These are phyloP conservation scores for Entelexis paramagnoliae DNA, from an alignment of 1,139 yeast genomes.

Conservation along the genomic window DNA sequence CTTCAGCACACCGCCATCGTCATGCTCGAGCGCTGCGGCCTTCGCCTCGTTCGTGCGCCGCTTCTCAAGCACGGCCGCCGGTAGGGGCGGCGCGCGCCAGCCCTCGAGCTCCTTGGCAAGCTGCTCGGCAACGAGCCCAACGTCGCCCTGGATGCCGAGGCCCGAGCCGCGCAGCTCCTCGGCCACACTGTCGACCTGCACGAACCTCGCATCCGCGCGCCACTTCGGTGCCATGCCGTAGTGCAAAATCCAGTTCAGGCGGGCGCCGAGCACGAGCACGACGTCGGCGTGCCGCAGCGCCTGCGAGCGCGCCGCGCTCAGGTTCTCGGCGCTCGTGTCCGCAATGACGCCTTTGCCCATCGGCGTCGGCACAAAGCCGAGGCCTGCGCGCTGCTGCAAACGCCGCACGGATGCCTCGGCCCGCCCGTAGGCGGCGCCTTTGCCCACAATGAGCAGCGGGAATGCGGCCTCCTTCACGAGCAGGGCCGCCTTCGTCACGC, in stretches of 20 bases:
- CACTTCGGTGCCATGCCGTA: constrained; percentile 50
- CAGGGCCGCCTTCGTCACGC: constrained; percentile 33
- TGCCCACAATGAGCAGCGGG: constrained; percentile 54
- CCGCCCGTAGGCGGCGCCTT: constrained; percentile 45
- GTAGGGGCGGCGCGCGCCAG: constrained; percentile 32
- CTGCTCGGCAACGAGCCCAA: constrained; percentile 35
- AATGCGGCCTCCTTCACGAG: constrained; percentile 32
- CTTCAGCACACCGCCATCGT: constrained; percentile 27
- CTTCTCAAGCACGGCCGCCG: constrained; percentile 29
- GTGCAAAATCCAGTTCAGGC: constrained; percentile 60
- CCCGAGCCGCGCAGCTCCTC: constrained; percentile 45
- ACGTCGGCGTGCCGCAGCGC: constrained; percentile 48
- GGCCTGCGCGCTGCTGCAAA: constrained; percentile 35
- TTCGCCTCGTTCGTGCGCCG: constrained; percentile 35
- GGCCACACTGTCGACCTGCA: constrained; percentile 46
- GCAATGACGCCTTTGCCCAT: constrained; percentile 64
- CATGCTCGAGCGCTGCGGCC: constrained; percentile 29
- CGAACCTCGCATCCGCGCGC: constrained; percentile 36
- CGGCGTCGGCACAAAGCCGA: constrained; percentile 57
- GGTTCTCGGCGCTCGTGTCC: constrained; percentile 40
- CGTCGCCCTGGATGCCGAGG: constrained; percentile 44
- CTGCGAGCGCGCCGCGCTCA: constrained; percentile 50
- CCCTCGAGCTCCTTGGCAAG: constrained; percentile 30
- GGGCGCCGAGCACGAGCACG: constrained; percentile 47
- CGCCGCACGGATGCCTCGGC: constrained; percentile 35